A percentile compares a stretch with the other conserved stretches of the same genome.
Evolutionary conservation across 2,329 filamentous ascomycete genomes (phyloP).

Genomic region (Fusarium devonianum): DNA sequence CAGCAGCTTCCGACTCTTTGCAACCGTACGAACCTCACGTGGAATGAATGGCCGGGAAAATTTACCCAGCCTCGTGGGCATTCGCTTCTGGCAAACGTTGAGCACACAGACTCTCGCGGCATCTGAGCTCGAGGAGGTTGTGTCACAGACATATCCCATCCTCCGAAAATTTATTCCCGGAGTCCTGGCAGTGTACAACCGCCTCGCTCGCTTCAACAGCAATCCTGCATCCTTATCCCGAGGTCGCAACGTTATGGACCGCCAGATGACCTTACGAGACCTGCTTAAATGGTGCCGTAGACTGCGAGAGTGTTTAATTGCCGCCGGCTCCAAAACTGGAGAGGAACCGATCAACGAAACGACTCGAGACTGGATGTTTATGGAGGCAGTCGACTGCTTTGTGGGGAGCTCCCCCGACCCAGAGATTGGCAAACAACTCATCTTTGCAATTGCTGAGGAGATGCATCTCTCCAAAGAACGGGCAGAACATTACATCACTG

Average conservation of each 20-base stretch:
- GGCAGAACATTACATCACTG: constrained; percentile 76
- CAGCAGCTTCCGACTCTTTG: constrained; percentile 87
- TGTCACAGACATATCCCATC: constrained; percentile 73
- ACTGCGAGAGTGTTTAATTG: constrained; percentile 69
- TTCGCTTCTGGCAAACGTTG: constrained; percentile 86
- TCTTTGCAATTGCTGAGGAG: constrained; percentile 79
- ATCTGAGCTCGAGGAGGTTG: constrained; percentile 76
- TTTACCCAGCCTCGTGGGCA: constrained; percentile 78
- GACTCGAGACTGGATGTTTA: constrained; percentile 82
- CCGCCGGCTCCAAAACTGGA: constrained; percentile 68
- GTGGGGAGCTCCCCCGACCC: constrained; percentile 78
- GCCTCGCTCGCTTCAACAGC: constrained; percentile 60
- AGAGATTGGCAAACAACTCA: constrained; percentile 65
- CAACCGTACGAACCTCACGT: constrained; percentile 81
- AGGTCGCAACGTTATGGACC: constrained; percentile 54
- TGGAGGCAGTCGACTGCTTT: constrained; percentile 94
- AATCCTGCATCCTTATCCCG: constrained; percentile 47
- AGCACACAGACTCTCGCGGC: constrained; percentile 70
- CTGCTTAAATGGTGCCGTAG: constrained; percentile 91
- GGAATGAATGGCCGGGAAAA: constrained; percentile 73
- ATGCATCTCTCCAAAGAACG: constrained; percentile 86
- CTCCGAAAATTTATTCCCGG: constrained; percentile 68
- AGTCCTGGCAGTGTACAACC: constrained; percentile 66
- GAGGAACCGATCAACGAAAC: constrained; percentile 76
- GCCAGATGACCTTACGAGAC: constrained; percentile 75